phyloP scores from a whole-genome alignment of 23 red algal genomes.

The Gracilaria gracilis region DNA sequence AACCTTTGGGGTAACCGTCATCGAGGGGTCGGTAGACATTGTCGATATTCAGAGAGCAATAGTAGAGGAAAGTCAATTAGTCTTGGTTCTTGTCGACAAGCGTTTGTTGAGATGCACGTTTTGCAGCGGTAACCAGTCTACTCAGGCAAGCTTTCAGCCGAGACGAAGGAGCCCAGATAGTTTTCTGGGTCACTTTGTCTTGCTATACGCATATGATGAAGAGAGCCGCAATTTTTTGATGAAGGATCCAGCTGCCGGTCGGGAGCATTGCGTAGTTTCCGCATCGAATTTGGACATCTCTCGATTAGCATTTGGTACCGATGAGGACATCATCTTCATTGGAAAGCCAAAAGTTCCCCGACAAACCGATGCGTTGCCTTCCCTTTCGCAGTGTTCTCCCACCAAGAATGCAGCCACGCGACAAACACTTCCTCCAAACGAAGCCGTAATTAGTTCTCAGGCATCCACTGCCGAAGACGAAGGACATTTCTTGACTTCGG shows the following conservation, averaged over 20 bases:
- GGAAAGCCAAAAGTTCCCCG: slow-evolving; percentile 1
- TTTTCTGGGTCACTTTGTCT: slow-evolving; percentile 87
- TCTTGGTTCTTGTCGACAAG: slow-evolving; percentile 84
- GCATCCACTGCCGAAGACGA: neutral
- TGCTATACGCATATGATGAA: slow-evolving; percentile 80
- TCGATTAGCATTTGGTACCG: slow-evolving; percentile 83
- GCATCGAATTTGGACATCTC: slow-evolving; percentile 68
- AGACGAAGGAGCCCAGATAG: slow-evolving; percentile 13
- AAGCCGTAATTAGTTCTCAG: neutral
- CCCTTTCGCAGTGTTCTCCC: neutral
- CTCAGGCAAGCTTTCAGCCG: neutral
- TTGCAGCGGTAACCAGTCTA: neutral
- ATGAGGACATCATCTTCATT: slow-evolving; percentile 88
- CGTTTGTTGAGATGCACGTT: slow-evolving; percentile 70
- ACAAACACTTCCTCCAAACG: neutral
- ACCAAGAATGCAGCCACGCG: neutral
- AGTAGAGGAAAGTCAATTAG: slow-evolving; percentile 10
- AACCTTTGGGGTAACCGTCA: slow-evolving; percentile 40
- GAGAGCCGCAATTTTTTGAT: slow-evolving; percentile 55
- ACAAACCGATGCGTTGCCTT: neutral
- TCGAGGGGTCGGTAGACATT: slow-evolving; percentile 31
- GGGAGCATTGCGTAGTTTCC: slow-evolving; percentile 62
- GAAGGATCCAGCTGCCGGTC: slow-evolving; percentile 79
- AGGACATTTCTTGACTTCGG: neutral
- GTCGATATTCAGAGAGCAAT: slow-evolving; percentile 46